Percentiles rank a stretch among this genome's conserved stretches.
Evolutionary conservation across 2,329 filamentous ascomycete species (phyloP).

Genomic region (Colletotrichum viniferum): DNA sequence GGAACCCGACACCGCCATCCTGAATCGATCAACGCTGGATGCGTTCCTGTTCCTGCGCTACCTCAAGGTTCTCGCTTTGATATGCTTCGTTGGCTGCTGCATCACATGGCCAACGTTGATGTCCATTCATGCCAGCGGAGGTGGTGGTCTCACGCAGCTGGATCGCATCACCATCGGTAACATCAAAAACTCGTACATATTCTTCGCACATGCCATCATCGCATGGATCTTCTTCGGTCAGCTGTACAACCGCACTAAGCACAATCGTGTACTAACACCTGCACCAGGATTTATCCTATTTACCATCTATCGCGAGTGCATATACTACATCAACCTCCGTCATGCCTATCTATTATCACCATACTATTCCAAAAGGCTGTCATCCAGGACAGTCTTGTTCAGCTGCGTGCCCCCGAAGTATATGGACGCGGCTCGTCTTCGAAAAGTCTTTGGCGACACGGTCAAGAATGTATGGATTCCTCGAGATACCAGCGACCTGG

Average conservation of each 20-base stretch:
- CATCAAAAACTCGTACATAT: constrained; percentile 63
- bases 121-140: constrained; percentile 84
- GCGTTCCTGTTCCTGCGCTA: constrained; percentile 88
- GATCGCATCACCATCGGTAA: constrained; percentile 59
- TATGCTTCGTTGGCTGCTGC: constrained; percentile 79
- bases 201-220: constrained; percentile 81
- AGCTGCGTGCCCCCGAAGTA: constrained; percentile 82
- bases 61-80: constrained; percentile 65
- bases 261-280: not conserved
- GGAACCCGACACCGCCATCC: constrained; percentile 75
- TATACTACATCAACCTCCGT: constrained; percentile 92
- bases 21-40: constrained; percentile 92
- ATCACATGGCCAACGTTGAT: constrained; percentile 88
- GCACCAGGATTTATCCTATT: constrained; percentile 76
- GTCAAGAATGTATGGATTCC: constrained; percentile 87
- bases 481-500: constrained; percentile 74
- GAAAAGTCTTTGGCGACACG: constrained; percentile 76
- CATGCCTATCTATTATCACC: constrained; percentile 93
- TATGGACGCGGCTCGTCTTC: constrained; percentile 73
- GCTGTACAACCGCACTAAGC: not conserved
- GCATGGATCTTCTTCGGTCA: constrained; percentile 79
- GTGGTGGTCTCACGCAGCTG: constrained; percentile 67
- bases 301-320: constrained; percentile 85
- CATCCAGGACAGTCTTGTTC: constrained; percentile 91
- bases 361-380: constrained; percentile 81